These are phyloP conservation scores for Phycomyces nitens DNA, from an alignment of 192 early-diverging fungal genomes.

Conservation along the genomic window DNA sequence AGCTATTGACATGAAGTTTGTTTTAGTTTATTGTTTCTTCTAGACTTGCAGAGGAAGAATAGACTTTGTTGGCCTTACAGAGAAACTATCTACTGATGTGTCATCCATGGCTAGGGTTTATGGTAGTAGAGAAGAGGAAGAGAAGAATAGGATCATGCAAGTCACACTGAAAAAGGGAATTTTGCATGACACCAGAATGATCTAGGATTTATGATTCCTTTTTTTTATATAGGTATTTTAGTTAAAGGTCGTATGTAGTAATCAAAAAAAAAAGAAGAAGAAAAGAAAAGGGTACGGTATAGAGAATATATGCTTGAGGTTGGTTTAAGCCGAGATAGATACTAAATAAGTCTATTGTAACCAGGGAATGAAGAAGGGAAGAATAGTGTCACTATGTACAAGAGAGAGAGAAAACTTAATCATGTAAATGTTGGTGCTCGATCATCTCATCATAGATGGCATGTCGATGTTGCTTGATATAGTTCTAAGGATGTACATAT, in stretches of 20 bases:
- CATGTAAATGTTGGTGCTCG: neutral
- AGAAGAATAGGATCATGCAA: too few species aligned
- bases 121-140: too few species aligned
- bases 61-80: too few species aligned
- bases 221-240: neutral
- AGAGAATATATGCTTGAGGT: neutral
- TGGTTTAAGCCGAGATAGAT: neutral
- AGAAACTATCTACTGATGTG: neutral
- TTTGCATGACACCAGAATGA: too few species aligned
- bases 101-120: neutral
- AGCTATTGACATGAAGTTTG: neutral
- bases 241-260: conserved; percentile 1
- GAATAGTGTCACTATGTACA: neutral
- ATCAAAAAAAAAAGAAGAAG: neutral
- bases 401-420: neutral
- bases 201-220: too few species aligned
- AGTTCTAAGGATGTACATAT: conserved; percentile 4
- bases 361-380: neutral
- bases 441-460: conserved; percentile 10
- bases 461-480: conserved; percentile 18
- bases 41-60: neutral
- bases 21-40: neutral
- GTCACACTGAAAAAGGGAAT: too few species aligned
- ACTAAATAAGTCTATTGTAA: conserved; percentile 1
- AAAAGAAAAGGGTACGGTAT: neutral